Conservation (phyloP, 345 rosid genomes). For the Conringia planisiliqua region DNA sequence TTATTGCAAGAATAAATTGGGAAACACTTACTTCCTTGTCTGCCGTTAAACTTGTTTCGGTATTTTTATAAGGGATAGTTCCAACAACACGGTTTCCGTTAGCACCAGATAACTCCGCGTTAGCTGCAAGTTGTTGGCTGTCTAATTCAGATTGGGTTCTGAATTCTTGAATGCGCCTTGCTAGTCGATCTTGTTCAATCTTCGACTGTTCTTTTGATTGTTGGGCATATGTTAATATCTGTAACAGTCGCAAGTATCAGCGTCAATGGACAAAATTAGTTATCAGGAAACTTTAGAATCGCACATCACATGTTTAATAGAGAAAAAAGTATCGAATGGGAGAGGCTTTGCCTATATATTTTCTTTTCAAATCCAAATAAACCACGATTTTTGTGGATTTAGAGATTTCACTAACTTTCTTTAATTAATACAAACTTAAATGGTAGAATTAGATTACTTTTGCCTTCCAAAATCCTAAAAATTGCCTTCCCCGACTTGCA, state of each 20-base stretch:
- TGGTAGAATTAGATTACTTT: no score
- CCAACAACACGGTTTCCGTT: conserved; percentile 45
- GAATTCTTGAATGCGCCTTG: conserved; percentile 87
- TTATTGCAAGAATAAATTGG: background rate
- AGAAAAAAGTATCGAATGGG: background rate
- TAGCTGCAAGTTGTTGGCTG: conserved; percentile 44
- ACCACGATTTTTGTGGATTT: background rate
- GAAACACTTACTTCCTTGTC: conserved; percentile 65
- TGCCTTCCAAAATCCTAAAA: background rate
- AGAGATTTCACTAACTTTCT: background rate
- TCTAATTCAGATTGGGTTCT: conserved; percentile 81
- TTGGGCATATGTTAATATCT: conserved; percentile 87
- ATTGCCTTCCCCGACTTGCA: background rate
- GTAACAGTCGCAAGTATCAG: conserved; percentile 14
- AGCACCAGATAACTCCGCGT: conserved; percentile 41
- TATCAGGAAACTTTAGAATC: conserved; percentile 3
- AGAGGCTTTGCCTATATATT: background rate
- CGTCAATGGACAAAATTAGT: background rate
- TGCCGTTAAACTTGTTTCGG: conserved; percentile 50
- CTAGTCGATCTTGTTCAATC: conserved; percentile 77
- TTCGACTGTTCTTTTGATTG: conserved; percentile 84
- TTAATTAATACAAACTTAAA: background rate
- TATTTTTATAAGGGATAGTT: conserved; percentile 46
- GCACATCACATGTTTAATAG: background rate
- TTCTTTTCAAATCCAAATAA: background rate